These are phyloP conservation scores for Exserohilum rostratum DNA, from an alignment of 2,329 filamentous ascomycete genomes.

Conservation along the genomic window DNA sequence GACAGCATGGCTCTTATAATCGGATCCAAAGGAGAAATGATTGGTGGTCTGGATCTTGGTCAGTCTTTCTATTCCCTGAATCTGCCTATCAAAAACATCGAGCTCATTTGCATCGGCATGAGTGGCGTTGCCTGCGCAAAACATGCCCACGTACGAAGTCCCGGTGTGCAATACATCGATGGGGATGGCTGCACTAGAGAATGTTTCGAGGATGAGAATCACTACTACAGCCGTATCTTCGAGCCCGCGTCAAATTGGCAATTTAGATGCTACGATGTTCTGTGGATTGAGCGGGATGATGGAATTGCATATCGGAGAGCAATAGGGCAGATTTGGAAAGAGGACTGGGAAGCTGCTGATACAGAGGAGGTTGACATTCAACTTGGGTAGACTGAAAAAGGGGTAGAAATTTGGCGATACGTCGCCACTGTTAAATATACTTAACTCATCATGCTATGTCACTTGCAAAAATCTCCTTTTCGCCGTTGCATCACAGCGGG, in stretches of 20 bases:
- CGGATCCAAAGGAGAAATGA: neutral
- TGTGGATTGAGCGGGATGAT: slow-evolving; percentile 21
- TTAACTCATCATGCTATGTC: too few relatives aligned
- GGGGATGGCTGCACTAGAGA: neutral
- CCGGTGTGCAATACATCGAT: neutral
- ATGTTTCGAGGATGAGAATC: neutral
- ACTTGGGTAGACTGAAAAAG: slow-evolving; percentile 7
- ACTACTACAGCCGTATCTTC: neutral
- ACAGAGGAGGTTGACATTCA: slow-evolving; percentile 17
- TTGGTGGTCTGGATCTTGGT: neutral
- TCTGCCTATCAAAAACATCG: neutral
- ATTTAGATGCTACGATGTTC: slow-evolving; percentile 16
- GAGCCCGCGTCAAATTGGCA: neutral
- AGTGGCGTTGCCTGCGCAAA: neutral
- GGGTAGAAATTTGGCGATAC: too few relatives aligned
- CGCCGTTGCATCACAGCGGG: too few relatives aligned
- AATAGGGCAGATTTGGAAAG: slow-evolving; percentile 10
- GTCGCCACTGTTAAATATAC: too few relatives aligned
- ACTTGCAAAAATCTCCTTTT: too few relatives aligned
- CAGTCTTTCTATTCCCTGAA: neutral
- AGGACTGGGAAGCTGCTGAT: slow-evolving; percentile 12
- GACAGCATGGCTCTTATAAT: neutral
- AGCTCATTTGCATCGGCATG: neutral
- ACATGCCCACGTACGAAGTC: neutral
- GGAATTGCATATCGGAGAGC: slow-evolving; percentile 16